Evolutionary conservation across 139 green algal species (phyloP), one percentile per base, ranked within the genome.

Genomic region (Ettlia oleoabundans): DNA sequence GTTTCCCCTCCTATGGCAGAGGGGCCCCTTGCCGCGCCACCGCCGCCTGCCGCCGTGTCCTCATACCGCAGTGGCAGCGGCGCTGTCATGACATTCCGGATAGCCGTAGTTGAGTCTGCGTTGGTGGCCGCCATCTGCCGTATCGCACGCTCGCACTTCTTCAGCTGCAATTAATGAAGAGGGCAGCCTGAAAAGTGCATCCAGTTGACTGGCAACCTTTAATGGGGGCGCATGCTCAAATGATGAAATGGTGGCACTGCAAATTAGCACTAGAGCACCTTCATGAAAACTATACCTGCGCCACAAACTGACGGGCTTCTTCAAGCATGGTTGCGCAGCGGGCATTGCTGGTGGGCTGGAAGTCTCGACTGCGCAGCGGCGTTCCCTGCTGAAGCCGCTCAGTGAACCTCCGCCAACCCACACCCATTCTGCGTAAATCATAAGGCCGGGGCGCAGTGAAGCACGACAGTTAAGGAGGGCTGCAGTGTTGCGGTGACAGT

Each of bases 251-350:
- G n/a, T n/a, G n/a, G n/a, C n/a, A n/a, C n/a, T n/a, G n/a, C n/a
- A n/a, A n/a, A n/a, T n/a, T n/a, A n/a, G n/a, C n/a, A n/a, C n/a
- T n/a, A n/a, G n/a, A n/a, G n/a, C n/a, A n/a, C n/a, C n/a, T n/a
- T n/a, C n/a, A n/a, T n/a, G n/a, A n/a, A n/a, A n/a, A n/a, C n/a
- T n/a, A n/a, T n/a, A n/a, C n/a, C n/a, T n/a, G n/a, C n/a, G n/a
- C n/a, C n/a, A n/a, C n/a, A n/a, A 97, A 97, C 0, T 89, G 75
- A 0, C 88, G 89, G 28, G 92, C 91, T 76, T 97, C 92, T 32
- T n/a, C 33, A 37, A 69, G 73, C 53, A 68, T 68, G 21, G 26
- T 22, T 24, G 24, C 52, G 69, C 73, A 80, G 3, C 73, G 52
- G 3, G 51, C 73, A 21, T 80, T 80, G 52, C 52, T 69, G 0